Conservation (phyloP, 2,329 filamentous ascomycete species). For the Microsporum canis region DNA sequence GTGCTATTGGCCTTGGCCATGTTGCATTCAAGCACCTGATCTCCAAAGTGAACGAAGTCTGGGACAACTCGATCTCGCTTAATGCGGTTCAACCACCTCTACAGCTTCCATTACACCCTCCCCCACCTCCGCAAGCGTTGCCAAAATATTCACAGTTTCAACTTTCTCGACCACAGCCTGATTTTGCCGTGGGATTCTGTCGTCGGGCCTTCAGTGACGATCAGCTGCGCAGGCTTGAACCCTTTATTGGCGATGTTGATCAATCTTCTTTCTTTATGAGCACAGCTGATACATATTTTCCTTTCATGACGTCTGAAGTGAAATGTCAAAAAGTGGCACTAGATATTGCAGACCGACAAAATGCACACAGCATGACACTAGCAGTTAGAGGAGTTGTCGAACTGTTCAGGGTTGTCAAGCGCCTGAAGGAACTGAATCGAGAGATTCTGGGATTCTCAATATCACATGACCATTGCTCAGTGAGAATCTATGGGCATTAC, state of each 20-base stretch:
- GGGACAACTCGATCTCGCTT: conserved; percentile 19
- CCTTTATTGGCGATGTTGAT: conserved; percentile 14
- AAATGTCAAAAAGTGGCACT: conserved; percentile 18
- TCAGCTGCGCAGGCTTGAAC: conserved; percentile 17
- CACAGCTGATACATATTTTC: conserved; percentile 18
- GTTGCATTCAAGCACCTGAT: conserved; percentile 24
- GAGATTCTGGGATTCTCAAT: conserved; percentile 18
- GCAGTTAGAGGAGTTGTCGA: conserved; percentile 31
- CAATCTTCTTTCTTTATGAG: conserved; percentile 6
- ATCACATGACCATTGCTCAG: conserved; percentile 16
- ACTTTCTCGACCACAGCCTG: conserved; percentile 22
- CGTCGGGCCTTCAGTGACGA: conserved; percentile 24
- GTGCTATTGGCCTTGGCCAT: conserved; percentile 20
- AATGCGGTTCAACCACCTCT: too few relatives aligned
- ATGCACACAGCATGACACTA: conserved; percentile 22
- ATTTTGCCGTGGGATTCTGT: conserved; percentile 16
- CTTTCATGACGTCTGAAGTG: conserved; percentile 20
- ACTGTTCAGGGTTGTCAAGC: conserved; percentile 25
- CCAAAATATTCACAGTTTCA: too few relatives aligned
- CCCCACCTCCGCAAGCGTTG: too few relatives aligned
- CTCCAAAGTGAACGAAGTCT: conserved; percentile 36
- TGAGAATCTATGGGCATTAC: conserved; percentile 20
- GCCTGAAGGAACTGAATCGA: conserved; percentile 14
- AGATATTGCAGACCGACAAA: conserved; percentile 22
- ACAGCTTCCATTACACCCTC: too few relatives aligned